These are phyloP conservation scores for Komagataella ulmi DNA, from an alignment of 805 yeast genomes.

Conservation along the genomic window DNA sequence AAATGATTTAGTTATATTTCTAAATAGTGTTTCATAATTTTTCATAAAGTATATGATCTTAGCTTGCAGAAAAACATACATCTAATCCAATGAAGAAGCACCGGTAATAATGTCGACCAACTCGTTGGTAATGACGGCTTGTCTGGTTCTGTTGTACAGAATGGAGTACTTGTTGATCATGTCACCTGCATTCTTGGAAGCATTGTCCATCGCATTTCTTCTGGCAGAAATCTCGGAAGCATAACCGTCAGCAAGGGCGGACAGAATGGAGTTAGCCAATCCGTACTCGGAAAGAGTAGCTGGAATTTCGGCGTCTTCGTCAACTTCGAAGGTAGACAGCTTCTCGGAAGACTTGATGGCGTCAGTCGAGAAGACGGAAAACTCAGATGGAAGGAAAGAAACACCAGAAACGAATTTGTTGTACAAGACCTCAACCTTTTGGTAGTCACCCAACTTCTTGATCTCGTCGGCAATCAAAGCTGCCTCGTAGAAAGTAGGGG, in stretches of 20 bases:
- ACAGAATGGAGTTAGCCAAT: conserved; percentile 76
- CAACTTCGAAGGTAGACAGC: conserved; percentile 69
- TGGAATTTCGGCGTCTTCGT: conserved; percentile 55
- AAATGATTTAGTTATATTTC: neutral
- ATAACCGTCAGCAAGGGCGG: conserved; percentile 95
- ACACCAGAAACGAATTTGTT: conserved; percentile 83
- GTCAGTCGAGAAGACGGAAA: conserved; percentile 53
- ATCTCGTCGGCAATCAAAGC: conserved; percentile 82
- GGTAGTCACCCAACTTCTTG: conserved; percentile 53
- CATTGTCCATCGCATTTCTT: conserved; percentile 99
- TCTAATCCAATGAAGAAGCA: conserved; percentile 93
- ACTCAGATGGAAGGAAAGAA: conserved; percentile 72
- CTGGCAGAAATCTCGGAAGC: conserved; percentile 97
- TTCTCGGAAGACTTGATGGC: conserved; percentile 79
- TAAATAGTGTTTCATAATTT: neutral
- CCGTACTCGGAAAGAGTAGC: conserved; percentile 70
- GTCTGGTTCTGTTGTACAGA: conserved; percentile 98
- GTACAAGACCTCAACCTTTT: conserved; percentile 68
- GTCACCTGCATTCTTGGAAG: conserved; percentile 98
- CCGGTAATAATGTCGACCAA: conserved; percentile 99
- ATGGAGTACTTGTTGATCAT: conserved; percentile 95
- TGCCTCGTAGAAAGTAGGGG: conserved; percentile 88
- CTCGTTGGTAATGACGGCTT: conserved; percentile 98
- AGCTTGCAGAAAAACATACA: neutral
- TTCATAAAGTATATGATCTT: neutral